phyloP scores from a whole-genome alignment of 2,329 filamentous ascomycete genomes.

The Drechslerella stenobrocha region DNA sequence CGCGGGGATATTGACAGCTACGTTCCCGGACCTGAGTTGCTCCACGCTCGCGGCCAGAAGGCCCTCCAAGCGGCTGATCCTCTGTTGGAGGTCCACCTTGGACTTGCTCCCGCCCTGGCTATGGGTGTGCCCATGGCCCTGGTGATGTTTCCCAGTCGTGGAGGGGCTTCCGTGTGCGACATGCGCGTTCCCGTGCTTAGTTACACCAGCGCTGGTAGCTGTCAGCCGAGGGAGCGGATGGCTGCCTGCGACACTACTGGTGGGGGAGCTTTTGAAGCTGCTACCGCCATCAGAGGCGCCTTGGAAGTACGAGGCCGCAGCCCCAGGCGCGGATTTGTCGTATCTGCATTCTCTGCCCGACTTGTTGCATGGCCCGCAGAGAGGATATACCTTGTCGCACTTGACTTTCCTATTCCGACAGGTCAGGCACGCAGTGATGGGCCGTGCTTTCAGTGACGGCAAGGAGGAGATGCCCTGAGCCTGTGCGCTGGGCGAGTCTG shows the following conservation, averaged over 20 bases:
- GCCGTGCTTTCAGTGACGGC: constrained; percentile 35
- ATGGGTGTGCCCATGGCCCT: constrained; percentile 27
- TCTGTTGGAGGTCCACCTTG: constrained; percentile 45
- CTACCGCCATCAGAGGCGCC: constrained; percentile 1
- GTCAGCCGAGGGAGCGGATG: constrained; percentile 28
- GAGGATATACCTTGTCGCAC: constrained; percentile 46
- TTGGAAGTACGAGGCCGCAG: constrained; percentile 23
- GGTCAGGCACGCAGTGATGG: constrained; percentile 45
- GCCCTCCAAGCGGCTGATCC: constrained; percentile 45
- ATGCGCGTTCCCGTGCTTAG: constrained; percentile 40
- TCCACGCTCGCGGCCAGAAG: constrained; percentile 45
- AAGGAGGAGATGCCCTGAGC: constrained; percentile 16
- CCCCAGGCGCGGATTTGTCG: constrained; percentile 46
- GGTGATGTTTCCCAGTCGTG: constrained; percentile 26
- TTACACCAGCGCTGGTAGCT: constrained; percentile 40
- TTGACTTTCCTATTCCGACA: constrained; percentile 50
- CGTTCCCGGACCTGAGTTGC: constrained; percentile 43
- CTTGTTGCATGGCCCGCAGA: constrained; percentile 47
- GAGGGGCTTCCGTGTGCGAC: constrained; percentile 31
- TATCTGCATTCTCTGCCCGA: constrained; percentile 47
- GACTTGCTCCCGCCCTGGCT: constrained; percentile 27
- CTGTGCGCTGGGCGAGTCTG: constrained; percentile 43
- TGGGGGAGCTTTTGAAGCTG: constrained; percentile 20
- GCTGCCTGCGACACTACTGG: constrained; percentile 38
- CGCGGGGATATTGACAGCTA: constrained; percentile 33